Evolutionary conservation across 805 yeast species (phyloP).

Genomic region (Candida taoyuanica): DNA sequence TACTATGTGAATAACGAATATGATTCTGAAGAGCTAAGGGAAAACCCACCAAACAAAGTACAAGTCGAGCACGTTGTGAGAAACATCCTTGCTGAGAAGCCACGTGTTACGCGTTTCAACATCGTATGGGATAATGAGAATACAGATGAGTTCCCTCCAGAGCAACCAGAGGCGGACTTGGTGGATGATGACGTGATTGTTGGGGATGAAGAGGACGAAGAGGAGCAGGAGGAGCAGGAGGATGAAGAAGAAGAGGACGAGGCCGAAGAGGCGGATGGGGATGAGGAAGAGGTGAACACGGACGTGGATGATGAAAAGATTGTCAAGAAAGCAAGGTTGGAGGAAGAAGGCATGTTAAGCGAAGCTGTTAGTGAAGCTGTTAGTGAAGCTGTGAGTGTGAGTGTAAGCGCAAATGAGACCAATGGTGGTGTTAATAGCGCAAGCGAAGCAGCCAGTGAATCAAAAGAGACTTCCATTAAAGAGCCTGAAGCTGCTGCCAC

Average conservation of each 20-base stretch:
- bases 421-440: too few relatives aligned
- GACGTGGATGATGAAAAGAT: slow-evolving; percentile 22
- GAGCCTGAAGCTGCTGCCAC: too few relatives aligned
- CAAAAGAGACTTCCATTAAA: not conserved
- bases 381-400: slow-evolving; percentile 21
- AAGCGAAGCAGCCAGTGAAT: too few relatives aligned
- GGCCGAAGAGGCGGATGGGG: slow-evolving; percentile 7
- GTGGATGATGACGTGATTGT: slow-evolving; percentile 46
- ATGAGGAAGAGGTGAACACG: slow-evolving; percentile 19
- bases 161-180: slow-evolving; percentile 59
- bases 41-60: slow-evolving; percentile 89
- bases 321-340: slow-evolving; percentile 11
- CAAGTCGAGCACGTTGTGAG: slow-evolving; percentile 93
- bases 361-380: slow-evolving; percentile 16
- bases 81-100: slow-evolving; percentile 93
- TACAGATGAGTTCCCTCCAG: slow-evolving; percentile 67
- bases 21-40: slow-evolving; percentile 87
- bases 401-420: too few relatives aligned
- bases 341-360: not conserved
- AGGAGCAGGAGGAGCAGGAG: slow-evolving; percentile 32
- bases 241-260: slow-evolving; percentile 25
- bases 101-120: slow-evolving; percentile 93
- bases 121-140: slow-evolving; percentile 92
- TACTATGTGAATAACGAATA: slow-evolving; percentile 97
- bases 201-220: slow-evolving; percentile 39